Evolutionary conservation across 495 filamentous ascomycete species (phyloP).

Genomic region (Daldinia caldariorum): DNA sequence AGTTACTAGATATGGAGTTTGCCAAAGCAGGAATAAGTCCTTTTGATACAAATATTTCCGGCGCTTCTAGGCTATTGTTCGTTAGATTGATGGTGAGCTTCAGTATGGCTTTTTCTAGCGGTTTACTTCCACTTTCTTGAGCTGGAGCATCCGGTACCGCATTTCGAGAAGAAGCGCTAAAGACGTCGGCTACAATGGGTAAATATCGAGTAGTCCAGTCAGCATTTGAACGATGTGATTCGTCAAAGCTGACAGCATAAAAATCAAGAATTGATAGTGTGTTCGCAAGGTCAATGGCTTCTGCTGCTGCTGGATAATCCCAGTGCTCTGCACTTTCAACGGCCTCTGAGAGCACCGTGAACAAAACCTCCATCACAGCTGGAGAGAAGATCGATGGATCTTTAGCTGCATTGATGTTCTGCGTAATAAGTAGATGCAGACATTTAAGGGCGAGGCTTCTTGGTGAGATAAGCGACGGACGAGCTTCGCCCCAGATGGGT

Average conservation of each 20-base stretch:
- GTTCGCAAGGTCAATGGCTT: constrained; percentile 53
- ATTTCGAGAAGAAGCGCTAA: constrained; percentile 45
- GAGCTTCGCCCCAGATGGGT: constrained; percentile 65
- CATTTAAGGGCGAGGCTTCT: constrained; percentile 70
- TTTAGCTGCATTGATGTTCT: constrained; percentile 59
- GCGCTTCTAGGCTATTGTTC: constrained; percentile 78
- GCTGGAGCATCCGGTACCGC: constrained; percentile 27
- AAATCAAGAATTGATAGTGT: constrained; percentile 54
- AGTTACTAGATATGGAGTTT: constrained; percentile 50
- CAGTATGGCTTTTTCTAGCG: constrained; percentile 59
- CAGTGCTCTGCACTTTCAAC: constrained; percentile 47
- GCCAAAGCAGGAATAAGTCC: constrained; percentile 67
- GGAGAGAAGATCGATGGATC: constrained; percentile 58
- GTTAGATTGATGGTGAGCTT: constrained; percentile 87
- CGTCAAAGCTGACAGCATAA: constrained; percentile 55
- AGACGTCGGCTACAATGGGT: constrained; percentile 52
- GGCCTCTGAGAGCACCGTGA: constrained; percentile 57
- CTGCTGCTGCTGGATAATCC: constrained; percentile 46
- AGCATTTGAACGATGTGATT: constrained; percentile 44
- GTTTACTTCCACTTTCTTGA: constrained; percentile 46
- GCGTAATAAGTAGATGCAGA: constrained; percentile 66
- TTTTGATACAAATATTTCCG: constrained; percentile 69
- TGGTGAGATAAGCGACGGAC: constrained; percentile 65
- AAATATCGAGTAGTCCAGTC: constrained; percentile 55
- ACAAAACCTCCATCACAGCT: constrained; percentile 60